Evolutionary conservation across 441 rosid species (phyloP).

Genomic region (Corymbia citriodora): DNA sequence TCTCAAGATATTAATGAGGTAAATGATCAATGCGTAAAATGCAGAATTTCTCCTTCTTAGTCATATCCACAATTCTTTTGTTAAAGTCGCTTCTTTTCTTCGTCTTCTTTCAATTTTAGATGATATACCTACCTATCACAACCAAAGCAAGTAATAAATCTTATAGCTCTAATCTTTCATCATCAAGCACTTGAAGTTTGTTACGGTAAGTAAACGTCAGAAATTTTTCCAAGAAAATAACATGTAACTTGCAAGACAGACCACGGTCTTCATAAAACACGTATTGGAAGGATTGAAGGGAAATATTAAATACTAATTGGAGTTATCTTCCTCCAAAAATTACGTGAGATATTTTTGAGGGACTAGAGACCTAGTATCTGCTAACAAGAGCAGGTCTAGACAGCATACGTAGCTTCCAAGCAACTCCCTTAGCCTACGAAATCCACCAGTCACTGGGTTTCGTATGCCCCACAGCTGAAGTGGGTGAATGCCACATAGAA

Average conservation of each 20-base stretch:
- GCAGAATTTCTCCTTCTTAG: not conserved
- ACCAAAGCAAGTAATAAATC: not conserved
- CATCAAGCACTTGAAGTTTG: not conserved
- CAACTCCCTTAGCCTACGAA: not conserved
- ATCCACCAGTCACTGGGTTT: not conserved
- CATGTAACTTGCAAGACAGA: not conserved
- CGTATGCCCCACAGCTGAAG: not conserved
- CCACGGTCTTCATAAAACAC: not conserved
- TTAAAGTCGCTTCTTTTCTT: not conserved
- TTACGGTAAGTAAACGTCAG: not conserved
- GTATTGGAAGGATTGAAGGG: not conserved
- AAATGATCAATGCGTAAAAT: not conserved
- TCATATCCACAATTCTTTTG: not conserved
- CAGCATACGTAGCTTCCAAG: not conserved
- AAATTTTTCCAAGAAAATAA: not conserved
- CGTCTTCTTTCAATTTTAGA: not conserved
- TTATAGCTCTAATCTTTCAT: not conserved
- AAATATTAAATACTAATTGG: not conserved
- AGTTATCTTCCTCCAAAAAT: not conserved
- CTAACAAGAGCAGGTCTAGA: not conserved
- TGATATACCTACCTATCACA: not conserved
- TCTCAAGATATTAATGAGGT: not conserved
- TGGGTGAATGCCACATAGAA: not conserved
- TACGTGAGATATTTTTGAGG: not conserved
- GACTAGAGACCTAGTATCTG: not conserved